These are phyloP conservation scores for Cryptosporidium felis DNA, from an alignment of 169 alveolate species.

Conservation along the genomic window DNA sequence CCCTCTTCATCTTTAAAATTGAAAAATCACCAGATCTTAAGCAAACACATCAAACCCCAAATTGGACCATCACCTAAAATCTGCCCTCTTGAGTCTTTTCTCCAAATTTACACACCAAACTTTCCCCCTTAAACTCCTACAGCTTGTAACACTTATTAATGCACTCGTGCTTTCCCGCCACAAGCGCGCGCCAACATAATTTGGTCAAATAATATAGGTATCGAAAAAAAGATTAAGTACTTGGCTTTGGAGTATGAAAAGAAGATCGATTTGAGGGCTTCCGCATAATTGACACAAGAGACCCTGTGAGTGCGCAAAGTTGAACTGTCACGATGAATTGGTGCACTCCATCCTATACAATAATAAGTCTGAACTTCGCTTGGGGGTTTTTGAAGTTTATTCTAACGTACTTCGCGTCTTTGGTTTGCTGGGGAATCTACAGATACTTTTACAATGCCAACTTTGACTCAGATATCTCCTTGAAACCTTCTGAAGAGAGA, in stretches of 20 bases:
- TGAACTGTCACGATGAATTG: neutral
- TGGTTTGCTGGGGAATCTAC: constrained; percentile 15
- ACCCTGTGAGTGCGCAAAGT: neutral
- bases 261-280: neutral
- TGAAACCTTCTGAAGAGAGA: neutral
- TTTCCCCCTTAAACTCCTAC: neutral
- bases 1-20: neutral
- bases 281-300: neutral
- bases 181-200: neutral
- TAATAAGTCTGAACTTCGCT: constrained; percentile 31
- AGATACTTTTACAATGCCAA: neutral
- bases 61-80: neutral
- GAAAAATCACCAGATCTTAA: too few relatives aligned
- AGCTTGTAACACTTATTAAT: neutral
- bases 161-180: neutral
- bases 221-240: neutral
- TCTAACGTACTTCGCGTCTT: neutral
- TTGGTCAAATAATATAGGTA: neutral
- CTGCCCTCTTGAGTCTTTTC: neutral
- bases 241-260: neutral
- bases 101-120: neutral
- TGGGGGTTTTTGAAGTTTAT: constrained; percentile 3
- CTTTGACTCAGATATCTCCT: neutral
- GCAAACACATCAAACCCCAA: neutral
- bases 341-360: constrained; percentile 57